Conservation (phyloP, 1,284 basidiomycete genomes). For the Cutaneotrichosporon cutaneum region DNA sequence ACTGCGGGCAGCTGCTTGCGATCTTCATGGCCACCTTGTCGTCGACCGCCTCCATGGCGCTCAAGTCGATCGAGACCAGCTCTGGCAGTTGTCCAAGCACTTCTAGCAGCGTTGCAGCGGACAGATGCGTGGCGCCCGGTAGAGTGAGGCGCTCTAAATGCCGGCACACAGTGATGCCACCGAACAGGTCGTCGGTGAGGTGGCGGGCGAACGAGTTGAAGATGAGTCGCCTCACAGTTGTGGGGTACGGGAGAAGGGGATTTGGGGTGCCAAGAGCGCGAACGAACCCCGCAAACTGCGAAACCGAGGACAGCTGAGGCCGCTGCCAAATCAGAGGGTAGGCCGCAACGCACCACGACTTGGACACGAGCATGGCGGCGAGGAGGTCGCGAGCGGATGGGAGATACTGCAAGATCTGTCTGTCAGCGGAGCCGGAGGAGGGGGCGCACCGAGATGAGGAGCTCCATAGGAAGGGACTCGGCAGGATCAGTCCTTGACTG, state of each 20-base stretch:
- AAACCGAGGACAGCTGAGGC: constrained; percentile 68
- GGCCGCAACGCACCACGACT: constrained; percentile 91
- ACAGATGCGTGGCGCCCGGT: constrained; percentile 73
- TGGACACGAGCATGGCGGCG: constrained; percentile 75
- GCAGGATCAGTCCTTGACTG: constrained; percentile 2
- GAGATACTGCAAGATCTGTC: constrained; percentile 80
- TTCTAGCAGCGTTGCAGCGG: constrained; percentile 65
- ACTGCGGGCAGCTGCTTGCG: constrained; percentile 66
- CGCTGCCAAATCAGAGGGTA: constrained; percentile 96
- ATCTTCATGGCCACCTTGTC: constrained; percentile 70
- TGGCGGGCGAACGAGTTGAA: constrained; percentile 71
- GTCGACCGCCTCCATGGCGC: constrained; percentile 67
- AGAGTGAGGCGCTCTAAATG: constrained; percentile 89
- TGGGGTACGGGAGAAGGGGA: constrained; percentile 84
- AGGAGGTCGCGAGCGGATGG: constrained; percentile 72
- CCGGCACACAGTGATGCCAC: constrained; percentile 70
- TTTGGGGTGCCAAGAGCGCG: constrained; percentile 33
- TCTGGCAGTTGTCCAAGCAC: constrained; percentile 71
- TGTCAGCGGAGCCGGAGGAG: not conserved
- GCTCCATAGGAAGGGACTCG: constrained; percentile 71
- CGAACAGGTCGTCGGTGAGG: constrained; percentile 76
- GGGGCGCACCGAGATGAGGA: constrained; percentile 59
- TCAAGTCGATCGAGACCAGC: constrained; percentile 86
- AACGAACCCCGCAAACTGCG: constrained; percentile 42
- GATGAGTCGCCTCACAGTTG: constrained; percentile 87